A percentile compares a stretch with the other conserved stretches of the same genome.
These are phyloP conservation scores for Litsea cubeba DNA, from an alignment of 164 flowering plant species.

Conservation along the genomic window DNA sequence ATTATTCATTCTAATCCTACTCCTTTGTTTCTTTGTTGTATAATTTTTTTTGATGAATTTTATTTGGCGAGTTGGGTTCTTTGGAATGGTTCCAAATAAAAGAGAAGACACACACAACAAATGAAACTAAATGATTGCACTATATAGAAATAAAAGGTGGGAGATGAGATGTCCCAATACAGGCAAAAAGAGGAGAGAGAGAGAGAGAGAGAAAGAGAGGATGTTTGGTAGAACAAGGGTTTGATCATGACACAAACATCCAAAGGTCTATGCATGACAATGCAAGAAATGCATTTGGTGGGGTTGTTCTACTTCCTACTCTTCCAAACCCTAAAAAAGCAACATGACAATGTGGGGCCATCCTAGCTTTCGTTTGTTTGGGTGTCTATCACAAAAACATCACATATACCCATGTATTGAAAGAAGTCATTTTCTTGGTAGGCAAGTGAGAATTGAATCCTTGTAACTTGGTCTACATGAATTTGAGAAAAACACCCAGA, in stretches of 20 bases:
- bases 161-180: neutral
- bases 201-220: neutral
- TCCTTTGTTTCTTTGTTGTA: neutral
- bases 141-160: neutral
- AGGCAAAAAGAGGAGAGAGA: neutral
- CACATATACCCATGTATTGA: neutral
- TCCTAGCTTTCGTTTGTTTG: neutral
- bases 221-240: neutral
- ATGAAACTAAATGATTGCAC: neutral
- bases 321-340: neutral
- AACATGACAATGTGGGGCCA: neutral
- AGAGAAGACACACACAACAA: neutral
- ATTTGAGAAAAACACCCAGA: too few species aligned
- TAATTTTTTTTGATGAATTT: neutral
- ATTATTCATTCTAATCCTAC: too few species aligned
- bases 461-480: neutral
- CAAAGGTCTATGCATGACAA: neutral
- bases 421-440: neutral
- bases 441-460: neutral
- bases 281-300: slow-evolving; percentile 2
- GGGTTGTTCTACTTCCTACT: neutral
- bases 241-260: neutral
- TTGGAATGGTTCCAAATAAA: neutral
- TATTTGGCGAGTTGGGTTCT: neutral
- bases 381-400: neutral